These are phyloP conservation scores for Arabis hirsuta DNA, from an alignment of 345 rosid genomes.

Conservation along the genomic window DNA sequence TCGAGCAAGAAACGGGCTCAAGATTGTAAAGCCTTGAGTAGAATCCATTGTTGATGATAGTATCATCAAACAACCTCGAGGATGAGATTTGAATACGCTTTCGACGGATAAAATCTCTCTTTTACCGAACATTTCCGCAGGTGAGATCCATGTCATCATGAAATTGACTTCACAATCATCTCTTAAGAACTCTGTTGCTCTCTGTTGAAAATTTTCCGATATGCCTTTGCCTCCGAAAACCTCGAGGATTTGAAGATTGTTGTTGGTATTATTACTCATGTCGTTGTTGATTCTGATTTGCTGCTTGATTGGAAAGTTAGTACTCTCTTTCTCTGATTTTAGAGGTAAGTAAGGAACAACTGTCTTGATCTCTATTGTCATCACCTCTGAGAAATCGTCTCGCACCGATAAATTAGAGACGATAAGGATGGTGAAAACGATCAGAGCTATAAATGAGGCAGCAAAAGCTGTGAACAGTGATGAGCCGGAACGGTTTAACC, in stretches of 20 bases:
- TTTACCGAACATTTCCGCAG: constrained; percentile 49
- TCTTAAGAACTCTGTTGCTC: constrained; percentile 50
- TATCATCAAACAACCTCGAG: constrained; percentile 61
- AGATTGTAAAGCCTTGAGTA: constrained; percentile 45
- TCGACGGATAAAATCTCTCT: constrained; percentile 58
- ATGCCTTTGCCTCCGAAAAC: constrained; percentile 26
- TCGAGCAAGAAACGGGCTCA: constrained; percentile 53
- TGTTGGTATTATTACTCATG: constrained; percentile 15
- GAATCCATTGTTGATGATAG: constrained; percentile 65
- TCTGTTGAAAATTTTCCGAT: constrained; percentile 39
- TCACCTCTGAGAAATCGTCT: constrained; percentile 19
- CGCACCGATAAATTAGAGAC: constrained; percentile 31
- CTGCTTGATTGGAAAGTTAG: not conserved
- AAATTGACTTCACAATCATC: constrained; percentile 51
- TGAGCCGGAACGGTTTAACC: constrained; percentile 37
- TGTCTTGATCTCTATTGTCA: constrained; percentile 39
- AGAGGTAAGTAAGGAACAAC: constrained; percentile 38
- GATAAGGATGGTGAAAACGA: constrained; percentile 47
- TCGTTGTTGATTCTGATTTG: constrained; percentile 28
- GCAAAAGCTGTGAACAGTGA: constrained; percentile 38
- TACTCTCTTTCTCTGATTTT: constrained; percentile 34
- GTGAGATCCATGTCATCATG: constrained; percentile 82
- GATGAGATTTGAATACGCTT: constrained; percentile 58
- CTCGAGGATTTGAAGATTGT: constrained; percentile 12
- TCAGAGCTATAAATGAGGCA: constrained; percentile 43